Percentiles rank a stretch among this genome's conserved stretches.
phyloP scores from a whole-genome alignment of 208 protist species.

The Trypanosoma melophagium region DNA sequence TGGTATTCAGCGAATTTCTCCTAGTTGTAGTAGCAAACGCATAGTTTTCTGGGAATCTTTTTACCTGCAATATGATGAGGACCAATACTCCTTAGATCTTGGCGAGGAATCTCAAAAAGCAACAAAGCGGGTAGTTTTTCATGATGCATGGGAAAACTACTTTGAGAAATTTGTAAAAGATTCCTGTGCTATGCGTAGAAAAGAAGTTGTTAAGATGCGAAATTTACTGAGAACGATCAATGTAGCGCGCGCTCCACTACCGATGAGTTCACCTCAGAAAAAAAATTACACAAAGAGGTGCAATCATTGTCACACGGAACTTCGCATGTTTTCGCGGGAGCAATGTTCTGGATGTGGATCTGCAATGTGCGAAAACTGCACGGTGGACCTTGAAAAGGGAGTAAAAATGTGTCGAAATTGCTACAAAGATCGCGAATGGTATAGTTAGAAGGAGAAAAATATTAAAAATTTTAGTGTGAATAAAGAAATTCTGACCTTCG shows the following conservation, averaged over 20 bases:
- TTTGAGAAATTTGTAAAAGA: conserved; percentile 40
- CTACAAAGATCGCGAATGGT: conserved; percentile 16
- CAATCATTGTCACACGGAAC: conserved; percentile 20
- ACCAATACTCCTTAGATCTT: conserved; percentile 15
- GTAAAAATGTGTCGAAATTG: conserved; percentile 23
- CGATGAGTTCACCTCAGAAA: neutral
- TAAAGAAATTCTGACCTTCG: no score
- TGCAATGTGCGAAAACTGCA: conserved; percentile 17
- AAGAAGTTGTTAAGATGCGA: conserved; percentile 22
- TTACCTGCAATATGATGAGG: conserved; percentile 45
- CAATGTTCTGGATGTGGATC: conserved; percentile 16
- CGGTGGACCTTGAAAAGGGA: neutral
- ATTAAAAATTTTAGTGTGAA: neutral
- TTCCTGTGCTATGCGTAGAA: conserved; percentile 30
- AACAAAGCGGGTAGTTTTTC: conserved; percentile 39
- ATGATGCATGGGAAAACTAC: conserved; percentile 53
- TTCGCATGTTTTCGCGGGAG: conserved; percentile 13
- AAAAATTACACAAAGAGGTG: conserved; percentile 15
- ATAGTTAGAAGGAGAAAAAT: conserved; percentile 12
- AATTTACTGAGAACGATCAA: conserved; percentile 17
- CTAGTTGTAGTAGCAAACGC: conserved; percentile 70
- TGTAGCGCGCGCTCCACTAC: conserved; percentile 2
- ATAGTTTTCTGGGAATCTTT: conserved; percentile 76
- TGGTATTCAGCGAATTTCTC: conserved; percentile 38
- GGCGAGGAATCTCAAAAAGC: neutral